A percentile compares a stretch with the other conserved stretches of the same genome.
Evolutionary conservation across 1,139 yeast species (phyloP).

Genomic region (Saccharomyces hybrid): DNA sequence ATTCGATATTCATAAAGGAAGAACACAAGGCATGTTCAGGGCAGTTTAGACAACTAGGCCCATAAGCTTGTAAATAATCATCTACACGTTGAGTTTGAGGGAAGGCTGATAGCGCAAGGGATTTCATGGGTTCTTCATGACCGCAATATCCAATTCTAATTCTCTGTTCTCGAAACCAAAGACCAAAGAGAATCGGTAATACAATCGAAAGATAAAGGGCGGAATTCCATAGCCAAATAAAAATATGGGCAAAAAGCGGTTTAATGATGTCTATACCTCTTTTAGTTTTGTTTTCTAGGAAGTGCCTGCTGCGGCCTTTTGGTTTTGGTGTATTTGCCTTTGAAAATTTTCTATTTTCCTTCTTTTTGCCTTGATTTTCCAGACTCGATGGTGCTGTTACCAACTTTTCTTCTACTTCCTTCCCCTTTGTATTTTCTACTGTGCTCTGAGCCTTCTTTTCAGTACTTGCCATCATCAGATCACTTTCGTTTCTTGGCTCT

Average conservation of each 20-base stretch:
- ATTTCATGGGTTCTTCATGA: conserved; percentile 28
- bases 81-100: not conserved
- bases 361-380: not conserved
- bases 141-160: conserved; percentile 59
- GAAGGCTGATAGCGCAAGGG: not conserved
- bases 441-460: conserved; percentile 1
- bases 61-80: conserved; percentile 12
- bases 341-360: not conserved
- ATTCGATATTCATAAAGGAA: conserved; percentile 45
- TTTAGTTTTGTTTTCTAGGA: not conserved
- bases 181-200: conserved; percentile 29
- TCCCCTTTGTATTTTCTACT: conserved; percentile 14
- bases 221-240: conserved; percentile 5
- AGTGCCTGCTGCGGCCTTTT: not conserved
- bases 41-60: conserved; percentile 64
- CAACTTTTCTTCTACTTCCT: not conserved
- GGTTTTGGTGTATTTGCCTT: not conserved
- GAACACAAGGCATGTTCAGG: conserved; percentile 72
- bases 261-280: not conserved
- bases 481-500: conserved; percentile 9
- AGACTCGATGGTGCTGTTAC: not conserved
- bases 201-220: conserved; percentile 6
- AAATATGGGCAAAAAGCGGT: not conserved
- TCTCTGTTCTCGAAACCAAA: conserved; percentile 56
- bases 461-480: conserved; percentile 8